phyloP scores from a whole-genome alignment of 2,329 filamentous ascomycete genomes.

The Bipolaris victoriae region DNA sequence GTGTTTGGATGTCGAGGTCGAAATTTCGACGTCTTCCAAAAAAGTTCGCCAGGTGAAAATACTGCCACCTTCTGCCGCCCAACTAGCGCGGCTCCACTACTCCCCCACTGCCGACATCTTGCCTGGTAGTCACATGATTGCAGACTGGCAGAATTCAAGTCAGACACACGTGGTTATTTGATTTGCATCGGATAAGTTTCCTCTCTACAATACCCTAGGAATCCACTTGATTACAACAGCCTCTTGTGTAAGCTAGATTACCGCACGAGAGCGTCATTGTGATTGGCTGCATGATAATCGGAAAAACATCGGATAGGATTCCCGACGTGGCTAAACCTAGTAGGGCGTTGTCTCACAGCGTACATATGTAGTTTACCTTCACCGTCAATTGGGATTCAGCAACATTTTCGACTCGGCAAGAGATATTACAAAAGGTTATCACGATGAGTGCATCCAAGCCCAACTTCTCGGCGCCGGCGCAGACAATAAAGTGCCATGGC shows the following conservation, averaged over 20 bases:
- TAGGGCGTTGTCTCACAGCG: slow-evolving; percentile 4
- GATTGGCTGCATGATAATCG: slow-evolving; percentile 21
- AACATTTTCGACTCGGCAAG: background rate
- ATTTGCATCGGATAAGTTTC: background rate
- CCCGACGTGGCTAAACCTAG: slow-evolving; percentile 20
- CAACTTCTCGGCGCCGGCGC: slow-evolving; percentile 51
- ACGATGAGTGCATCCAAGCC: slow-evolving; percentile 43
- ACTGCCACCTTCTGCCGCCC: slow-evolving; percentile 12
- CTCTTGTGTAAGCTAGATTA: background rate
- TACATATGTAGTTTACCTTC: background rate
- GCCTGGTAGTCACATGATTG: background rate
- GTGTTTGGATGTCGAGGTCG: slow-evolving; percentile 19
- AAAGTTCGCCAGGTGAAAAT: slow-evolving; percentile 21
- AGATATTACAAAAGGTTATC: background rate
- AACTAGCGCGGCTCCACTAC: slow-evolving; percentile 8
- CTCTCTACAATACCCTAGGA: background rate
- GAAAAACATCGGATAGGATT: slow-evolving; percentile 20
- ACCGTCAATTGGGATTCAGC: background rate
- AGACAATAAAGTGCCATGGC: slow-evolving; percentile 51
- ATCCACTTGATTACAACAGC: background rate
- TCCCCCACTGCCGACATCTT: slow-evolving; percentile 7
- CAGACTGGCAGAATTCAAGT: background rate
- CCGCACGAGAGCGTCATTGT: background rate
- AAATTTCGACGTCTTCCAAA: slow-evolving; percentile 37
- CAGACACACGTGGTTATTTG: background rate